These are phyloP conservation scores for Monascus purpureus DNA, from an alignment of 495 filamentous ascomycete genomes.

Conservation along the genomic window DNA sequence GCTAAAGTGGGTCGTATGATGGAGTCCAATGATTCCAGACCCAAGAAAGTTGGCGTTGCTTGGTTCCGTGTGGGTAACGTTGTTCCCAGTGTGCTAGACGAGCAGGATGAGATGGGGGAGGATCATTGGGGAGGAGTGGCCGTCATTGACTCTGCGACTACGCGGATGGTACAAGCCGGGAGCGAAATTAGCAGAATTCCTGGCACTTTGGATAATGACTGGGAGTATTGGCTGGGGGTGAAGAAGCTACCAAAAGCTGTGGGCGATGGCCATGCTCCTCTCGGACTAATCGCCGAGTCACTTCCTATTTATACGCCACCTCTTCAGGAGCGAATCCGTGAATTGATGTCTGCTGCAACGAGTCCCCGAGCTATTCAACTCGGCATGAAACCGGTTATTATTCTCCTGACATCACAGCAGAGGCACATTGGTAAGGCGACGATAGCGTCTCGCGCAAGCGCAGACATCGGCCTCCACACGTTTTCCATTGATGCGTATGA, in stretches of 20 bases:
- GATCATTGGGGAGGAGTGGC: slow-evolving; percentile 73
- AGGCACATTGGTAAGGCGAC: slow-evolving; percentile 81
- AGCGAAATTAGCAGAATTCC: slow-evolving; percentile 68
- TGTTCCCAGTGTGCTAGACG: slow-evolving; percentile 37
- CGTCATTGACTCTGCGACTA: slow-evolving; percentile 67
- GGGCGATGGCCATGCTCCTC: slow-evolving; percentile 19
- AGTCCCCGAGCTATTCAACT: slow-evolving; percentile 77
- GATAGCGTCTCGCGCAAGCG: slow-evolving; percentile 58
- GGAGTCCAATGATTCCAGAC: slow-evolving; percentile 8
- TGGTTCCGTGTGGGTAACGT: slow-evolving; percentile 84
- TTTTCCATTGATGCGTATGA: slow-evolving; percentile 89
- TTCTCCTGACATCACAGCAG: slow-evolving; percentile 80
- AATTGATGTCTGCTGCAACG: slow-evolving; percentile 77
- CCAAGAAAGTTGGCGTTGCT: slow-evolving; percentile 47
- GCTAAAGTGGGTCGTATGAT: slow-evolving; percentile 27
- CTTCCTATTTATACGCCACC: slow-evolving; percentile 44
- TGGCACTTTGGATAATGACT: slow-evolving; percentile 54
- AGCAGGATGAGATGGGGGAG: slow-evolving; percentile 42
- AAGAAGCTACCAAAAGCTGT: slow-evolving; percentile 39
- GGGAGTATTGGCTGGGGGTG: slow-evolving; percentile 75
- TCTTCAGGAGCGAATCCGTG: slow-evolving; percentile 62
- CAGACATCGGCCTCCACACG: slow-evolving; percentile 78
- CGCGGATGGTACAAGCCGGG: slow-evolving; percentile 78
- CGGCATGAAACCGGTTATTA: slow-evolving; percentile 72
- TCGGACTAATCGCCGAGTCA: slow-evolving; percentile 31